These are phyloP conservation scores for Fusarium sp. DNA, from an alignment of 2,329 filamentous ascomycete species.

Conservation along the genomic window DNA sequence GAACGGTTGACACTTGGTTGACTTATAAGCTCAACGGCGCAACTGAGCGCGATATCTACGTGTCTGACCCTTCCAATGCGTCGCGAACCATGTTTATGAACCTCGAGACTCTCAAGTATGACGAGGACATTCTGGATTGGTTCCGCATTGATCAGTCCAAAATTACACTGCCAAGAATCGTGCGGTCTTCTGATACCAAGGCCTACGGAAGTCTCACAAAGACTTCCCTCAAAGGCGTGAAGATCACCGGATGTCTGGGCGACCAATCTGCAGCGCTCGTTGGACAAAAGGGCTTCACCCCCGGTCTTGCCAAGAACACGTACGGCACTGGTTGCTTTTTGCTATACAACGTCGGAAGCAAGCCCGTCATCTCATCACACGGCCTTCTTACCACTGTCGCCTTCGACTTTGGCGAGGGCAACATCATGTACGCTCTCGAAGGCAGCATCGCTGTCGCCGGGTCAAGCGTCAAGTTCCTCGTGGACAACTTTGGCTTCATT, in stretches of 20 bases:
- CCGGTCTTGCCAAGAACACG: conserved; percentile 86
- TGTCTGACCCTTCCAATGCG: conserved; percentile 87
- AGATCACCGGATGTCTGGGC: conserved; percentile 83
- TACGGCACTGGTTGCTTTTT: conserved; percentile 90
- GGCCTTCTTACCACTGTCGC: conserved; percentile 84
- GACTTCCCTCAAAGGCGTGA: conserved; percentile 75
- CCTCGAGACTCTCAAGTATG: conserved; percentile 81
- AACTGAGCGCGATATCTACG: conserved; percentile 73
- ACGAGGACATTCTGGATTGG: conserved; percentile 79
- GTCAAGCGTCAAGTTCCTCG: conserved; percentile 79
- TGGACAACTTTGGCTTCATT: conserved; percentile 71
- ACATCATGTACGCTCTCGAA: conserved; percentile 82
- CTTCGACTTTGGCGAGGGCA: conserved; percentile 78
- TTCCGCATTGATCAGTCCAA: conserved; percentile 80
- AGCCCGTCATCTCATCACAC: conserved; percentile 84
- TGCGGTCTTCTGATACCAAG: conserved; percentile 78
- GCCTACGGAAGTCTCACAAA: conserved; percentile 76
- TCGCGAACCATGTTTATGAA: conserved; percentile 90
- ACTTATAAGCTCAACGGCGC: conserved; percentile 85
- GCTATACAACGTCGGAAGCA: conserved; percentile 84
- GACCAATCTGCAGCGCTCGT: conserved; percentile 88
- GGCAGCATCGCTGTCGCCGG: conserved; percentile 84
- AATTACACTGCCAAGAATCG: conserved; percentile 81
- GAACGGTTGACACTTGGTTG: conserved; percentile 86
- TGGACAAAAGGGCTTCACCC: conserved; percentile 82